Conservation (phyloP, 2,329 filamentous ascomycete species). For the Coniochaeta hoffmannii region DNA sequence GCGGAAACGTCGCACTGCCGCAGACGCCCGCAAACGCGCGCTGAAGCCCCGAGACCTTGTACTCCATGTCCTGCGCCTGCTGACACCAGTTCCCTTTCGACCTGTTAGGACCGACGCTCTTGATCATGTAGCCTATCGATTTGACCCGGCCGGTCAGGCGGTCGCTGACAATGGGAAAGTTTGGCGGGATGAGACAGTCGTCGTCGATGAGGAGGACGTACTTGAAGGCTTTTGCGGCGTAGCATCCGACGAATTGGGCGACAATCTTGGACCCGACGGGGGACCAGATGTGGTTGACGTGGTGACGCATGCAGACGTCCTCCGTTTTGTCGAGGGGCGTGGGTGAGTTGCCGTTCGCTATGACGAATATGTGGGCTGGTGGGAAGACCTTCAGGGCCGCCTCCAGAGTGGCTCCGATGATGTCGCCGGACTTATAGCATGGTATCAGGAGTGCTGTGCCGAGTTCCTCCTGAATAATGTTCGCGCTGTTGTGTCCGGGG, state of each 20-base stretch:
- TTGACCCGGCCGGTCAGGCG: slow-evolving; percentile 30
- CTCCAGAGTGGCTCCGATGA: background rate
- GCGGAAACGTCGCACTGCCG: slow-evolving; percentile 40
- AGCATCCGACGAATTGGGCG: slow-evolving; percentile 39
- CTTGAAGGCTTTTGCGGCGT: slow-evolving; percentile 34
- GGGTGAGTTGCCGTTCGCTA: slow-evolving; percentile 40
- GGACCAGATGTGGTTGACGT: slow-evolving; percentile 40
- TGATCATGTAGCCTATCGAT: slow-evolving; percentile 42
- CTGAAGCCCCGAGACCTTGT: slow-evolving; percentile 40
- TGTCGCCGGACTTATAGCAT: slow-evolving; percentile 10
- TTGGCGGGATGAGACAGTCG: slow-evolving; percentile 37
- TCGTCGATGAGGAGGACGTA: slow-evolving; percentile 42
- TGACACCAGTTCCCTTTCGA: slow-evolving; percentile 29
- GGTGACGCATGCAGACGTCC: slow-evolving; percentile 31
- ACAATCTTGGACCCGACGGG: slow-evolving; percentile 41
- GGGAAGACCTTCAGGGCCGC: slow-evolving; percentile 32
- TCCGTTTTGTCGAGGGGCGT: slow-evolving; percentile 39
- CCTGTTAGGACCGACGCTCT: slow-evolving; percentile 28
- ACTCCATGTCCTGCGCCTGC: slow-evolving; percentile 44
- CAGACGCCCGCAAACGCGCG: slow-evolving; percentile 33
- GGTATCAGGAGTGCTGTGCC: background rate
- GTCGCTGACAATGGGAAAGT: slow-evolving; percentile 38
- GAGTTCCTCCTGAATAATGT: background rate
- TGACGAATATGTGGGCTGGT: slow-evolving; percentile 34
- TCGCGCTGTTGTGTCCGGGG: slow-evolving; percentile 25